Evolutionary conservation across 768 basidiomycete genomes (phyloP), one percentile per base, ranked within the genome.

Genomic region (Tephrocybe sp.): DNA sequence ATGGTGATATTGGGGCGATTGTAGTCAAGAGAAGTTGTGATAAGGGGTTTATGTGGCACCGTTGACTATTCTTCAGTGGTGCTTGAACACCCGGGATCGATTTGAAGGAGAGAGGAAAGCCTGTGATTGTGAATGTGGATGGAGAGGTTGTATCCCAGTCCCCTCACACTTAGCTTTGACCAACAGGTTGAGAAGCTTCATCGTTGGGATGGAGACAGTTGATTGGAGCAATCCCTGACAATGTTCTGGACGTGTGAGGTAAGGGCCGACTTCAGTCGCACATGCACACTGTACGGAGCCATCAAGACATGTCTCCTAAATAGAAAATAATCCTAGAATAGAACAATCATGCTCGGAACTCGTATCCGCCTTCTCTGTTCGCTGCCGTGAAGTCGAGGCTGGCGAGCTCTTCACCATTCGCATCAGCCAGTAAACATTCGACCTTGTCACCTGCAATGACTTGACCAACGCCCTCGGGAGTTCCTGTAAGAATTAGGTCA

Each of bases 401-500:
- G 22, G 81, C 76, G 16, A 98, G 68, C 43, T 80, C 70, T 49
- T 82, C 74, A 22, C 82, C 79, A 0, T 65, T 62, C 4, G 73
- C 62, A 54, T 85, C 83, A 4, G 78, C 71, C 41, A 98, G 68
- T 3, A 76, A 70, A 51, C 92, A 97, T 54, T 84, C 80, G 53
- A 98, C 77, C 23, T 73, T 77, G 70, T 98, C 94, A 0, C 91
- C 92, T 2, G 85, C 78, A 0, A 63, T 53, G 49, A 98, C 63
- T 1, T 85, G 83, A 16, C 94, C 92, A 3, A 98, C 93, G 14
- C 96, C 96, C 0, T 87, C 79, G 1, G 96, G 96, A 1, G 96
- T 98, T 5, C 93, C 92, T 0, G 93, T 96, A 31, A 97, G 73
- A 52, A 97, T 72, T n/a, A 96, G 71, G 58, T 97, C 94, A 11